Conservation (phyloP, 2,329 filamentous ascomycete genomes). For the Chrysoporthe puriensis region DNA sequence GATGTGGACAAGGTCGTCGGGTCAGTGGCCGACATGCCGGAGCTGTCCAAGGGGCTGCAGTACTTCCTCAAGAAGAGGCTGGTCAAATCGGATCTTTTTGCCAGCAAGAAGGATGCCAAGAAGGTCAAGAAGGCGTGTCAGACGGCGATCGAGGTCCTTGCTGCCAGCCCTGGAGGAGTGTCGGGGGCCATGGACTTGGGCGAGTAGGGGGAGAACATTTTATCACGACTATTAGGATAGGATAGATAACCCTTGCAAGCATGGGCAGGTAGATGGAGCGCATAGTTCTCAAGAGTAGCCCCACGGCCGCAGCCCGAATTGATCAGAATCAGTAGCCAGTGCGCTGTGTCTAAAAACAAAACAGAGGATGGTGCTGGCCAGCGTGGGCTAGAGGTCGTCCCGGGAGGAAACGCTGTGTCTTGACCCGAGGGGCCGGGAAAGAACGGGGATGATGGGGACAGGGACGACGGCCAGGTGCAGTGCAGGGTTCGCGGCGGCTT, state of each 20-base stretch:
- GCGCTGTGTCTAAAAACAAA: too few relatives aligned
- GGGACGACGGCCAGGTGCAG: not conserved
- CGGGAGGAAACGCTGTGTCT: not conserved
- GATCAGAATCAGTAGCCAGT: too few relatives aligned
- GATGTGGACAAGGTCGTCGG: conserved; percentile 67
- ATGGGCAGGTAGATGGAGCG: too few relatives aligned
- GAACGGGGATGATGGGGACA: conserved; percentile 14
- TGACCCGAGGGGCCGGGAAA: conserved; percentile 17
- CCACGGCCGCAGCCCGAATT: too few relatives aligned
- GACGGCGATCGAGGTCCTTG: conserved; percentile 44
- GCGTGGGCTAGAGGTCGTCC: too few relatives aligned
- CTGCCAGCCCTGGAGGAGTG: conserved; percentile 33
- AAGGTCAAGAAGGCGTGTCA: conserved; percentile 53
- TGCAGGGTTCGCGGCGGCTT: conserved; percentile 7
- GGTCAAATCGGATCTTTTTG: conserved; percentile 62
- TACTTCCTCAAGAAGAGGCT: conserved; percentile 81
- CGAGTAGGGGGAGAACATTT: conserved; percentile 2
- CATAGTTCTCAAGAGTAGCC: too few relatives aligned
- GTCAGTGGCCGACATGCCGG: conserved; percentile 64
- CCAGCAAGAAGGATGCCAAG: conserved; percentile 51
- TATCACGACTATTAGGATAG: too few relatives aligned
- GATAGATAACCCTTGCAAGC: not conserved
- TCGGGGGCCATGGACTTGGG: conserved; percentile 14
- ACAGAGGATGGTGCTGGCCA: too few relatives aligned
- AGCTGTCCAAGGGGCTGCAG: conserved; percentile 73